phyloP scores from a whole-genome alignment of 495 filamentous ascomycete genomes.

The Pyrenula massariospora region DNA sequence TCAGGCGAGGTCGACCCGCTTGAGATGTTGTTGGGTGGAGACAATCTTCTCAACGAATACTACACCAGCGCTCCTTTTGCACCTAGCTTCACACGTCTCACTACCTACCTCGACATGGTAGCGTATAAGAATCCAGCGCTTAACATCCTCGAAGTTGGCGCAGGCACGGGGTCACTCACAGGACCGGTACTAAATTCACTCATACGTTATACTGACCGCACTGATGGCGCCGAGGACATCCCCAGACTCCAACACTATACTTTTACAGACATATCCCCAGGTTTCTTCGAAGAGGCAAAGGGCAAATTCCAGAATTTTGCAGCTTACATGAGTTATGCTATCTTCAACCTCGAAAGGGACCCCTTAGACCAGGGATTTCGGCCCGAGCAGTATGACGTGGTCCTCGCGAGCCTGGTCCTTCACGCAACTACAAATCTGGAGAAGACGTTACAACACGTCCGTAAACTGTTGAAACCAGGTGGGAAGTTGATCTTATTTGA shows the following conservation, averaged over 20 bases:
- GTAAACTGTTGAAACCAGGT: slow-evolving; percentile 36
- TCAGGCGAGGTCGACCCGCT: slow-evolving; percentile 23
- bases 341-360: slow-evolving; percentile 28
- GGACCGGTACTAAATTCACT: slow-evolving; percentile 22
- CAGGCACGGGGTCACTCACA: slow-evolving; percentile 39
- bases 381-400: slow-evolving; percentile 32
- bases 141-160: slow-evolving; percentile 40
- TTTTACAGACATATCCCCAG: slow-evolving; percentile 42
- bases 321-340: slow-evolving; percentile 27
- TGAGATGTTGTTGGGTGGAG: slow-evolving; percentile 23
- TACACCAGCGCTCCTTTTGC: slow-evolving; percentile 16
- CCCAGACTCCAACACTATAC: slow-evolving; percentile 13
- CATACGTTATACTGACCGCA: slow-evolving; percentile 2
- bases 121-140: slow-evolving; percentile 24
- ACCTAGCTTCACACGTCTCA: slow-evolving; percentile 3
- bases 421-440: slow-evolving; percentile 33
- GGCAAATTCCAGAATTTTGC: slow-evolving; percentile 16
- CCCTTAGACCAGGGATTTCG: slow-evolving; percentile 29
- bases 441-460: slow-evolving; percentile 23
- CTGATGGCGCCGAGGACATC: background rate
- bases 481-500: slow-evolving; percentile 39
- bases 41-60: slow-evolving; percentile 17
- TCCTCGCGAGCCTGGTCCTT: slow-evolving; percentile 39
- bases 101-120: slow-evolving; percentile 16
- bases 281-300: slow-evolving; percentile 37